Evolutionary conservation across 2,329 filamentous ascomycete species (phyloP).

Genomic region (Zasmidium citrigriseum): DNA sequence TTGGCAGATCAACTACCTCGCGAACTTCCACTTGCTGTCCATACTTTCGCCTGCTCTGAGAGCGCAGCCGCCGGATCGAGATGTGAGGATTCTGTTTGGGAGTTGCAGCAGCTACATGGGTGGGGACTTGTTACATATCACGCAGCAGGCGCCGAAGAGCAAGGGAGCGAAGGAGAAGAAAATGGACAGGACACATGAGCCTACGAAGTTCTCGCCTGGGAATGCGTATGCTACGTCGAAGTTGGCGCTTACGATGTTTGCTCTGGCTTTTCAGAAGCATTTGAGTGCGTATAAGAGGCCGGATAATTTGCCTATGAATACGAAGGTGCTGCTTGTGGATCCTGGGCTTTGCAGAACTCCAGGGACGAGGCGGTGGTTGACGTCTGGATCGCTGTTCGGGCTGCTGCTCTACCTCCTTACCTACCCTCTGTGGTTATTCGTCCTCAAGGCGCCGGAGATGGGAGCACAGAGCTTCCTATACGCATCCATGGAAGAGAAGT

Average conservation of each 20-base stretch:
- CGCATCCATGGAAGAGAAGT: conserved; percentile 77
- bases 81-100: conserved; percentile 83
- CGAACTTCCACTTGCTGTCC: conserved; percentile 91
- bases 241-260: conserved; percentile 85
- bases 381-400: conserved; percentile 78
- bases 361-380: conserved; percentile 83
- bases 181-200: conserved; percentile 53
- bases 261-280: conserved; percentile 88
- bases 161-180: conserved; percentile 47
- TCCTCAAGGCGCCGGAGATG: conserved; percentile 80
- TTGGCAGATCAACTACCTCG: conserved; percentile 93
- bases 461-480: conserved; percentile 85
- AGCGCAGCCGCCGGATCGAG: conserved; percentile 88
- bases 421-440: conserved; percentile 81
- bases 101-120: conserved; percentile 88
- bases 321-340: conserved; percentile 82
- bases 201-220: conserved; percentile 44
- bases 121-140: conserved; percentile 64
- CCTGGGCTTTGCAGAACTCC: conserved; percentile 84
- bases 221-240: conserved; percentile 53
- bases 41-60: conserved; percentile 88
- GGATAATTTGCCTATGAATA: conserved; percentile 78
- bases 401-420: conserved; percentile 73
- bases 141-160: conserved; percentile 32
- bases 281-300: conserved; percentile 80